phyloP scores from a whole-genome alignment of 2,329 filamentous ascomycete genomes.

The Fusarium sp. region DNA sequence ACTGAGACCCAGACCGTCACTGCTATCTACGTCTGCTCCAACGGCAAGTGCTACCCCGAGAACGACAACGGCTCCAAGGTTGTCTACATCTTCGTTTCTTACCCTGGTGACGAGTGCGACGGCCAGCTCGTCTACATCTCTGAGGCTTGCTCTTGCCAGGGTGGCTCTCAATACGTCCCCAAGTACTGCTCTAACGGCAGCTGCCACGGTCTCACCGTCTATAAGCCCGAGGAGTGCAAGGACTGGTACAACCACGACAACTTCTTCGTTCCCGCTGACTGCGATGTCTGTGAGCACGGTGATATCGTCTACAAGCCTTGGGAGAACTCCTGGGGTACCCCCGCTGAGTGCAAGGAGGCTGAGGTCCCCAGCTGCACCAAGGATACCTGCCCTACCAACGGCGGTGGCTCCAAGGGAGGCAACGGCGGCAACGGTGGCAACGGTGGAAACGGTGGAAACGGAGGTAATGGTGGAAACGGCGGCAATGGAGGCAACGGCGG shows the following conservation, averaged over 20 bases:
- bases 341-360: constrained; percentile 2
- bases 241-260: constrained; percentile 23
- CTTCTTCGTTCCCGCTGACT: constrained; percentile 27
- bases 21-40: constrained; percentile 31
- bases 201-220: constrained; percentile 37
- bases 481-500: rapidly evolving
- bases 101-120: constrained; percentile 29
- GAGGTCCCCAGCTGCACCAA: constrained; percentile 6
- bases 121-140: constrained; percentile 33
- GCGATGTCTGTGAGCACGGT: constrained; percentile 21
- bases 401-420: neutral
- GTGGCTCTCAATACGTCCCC: constrained; percentile 33
- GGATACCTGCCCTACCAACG: constrained; percentile 2
- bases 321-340: constrained; percentile 25
- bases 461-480: rapidly evolving
- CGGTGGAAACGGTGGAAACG: neutral
- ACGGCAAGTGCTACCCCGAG: constrained; percentile 27
- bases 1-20: constrained; percentile 30
- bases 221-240: constrained; percentile 36
- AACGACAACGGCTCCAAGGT: neutral
- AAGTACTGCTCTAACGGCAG: constrained; percentile 21
- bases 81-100: constrained; percentile 35
- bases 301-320: constrained; percentile 39
- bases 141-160: constrained; percentile 33
- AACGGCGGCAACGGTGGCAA: neutral